Evolutionary conservation across 805 yeast genomes (phyloP), one percentile per base, ranked within the genome.

Genomic region (Sungouiella blattae): DNA sequence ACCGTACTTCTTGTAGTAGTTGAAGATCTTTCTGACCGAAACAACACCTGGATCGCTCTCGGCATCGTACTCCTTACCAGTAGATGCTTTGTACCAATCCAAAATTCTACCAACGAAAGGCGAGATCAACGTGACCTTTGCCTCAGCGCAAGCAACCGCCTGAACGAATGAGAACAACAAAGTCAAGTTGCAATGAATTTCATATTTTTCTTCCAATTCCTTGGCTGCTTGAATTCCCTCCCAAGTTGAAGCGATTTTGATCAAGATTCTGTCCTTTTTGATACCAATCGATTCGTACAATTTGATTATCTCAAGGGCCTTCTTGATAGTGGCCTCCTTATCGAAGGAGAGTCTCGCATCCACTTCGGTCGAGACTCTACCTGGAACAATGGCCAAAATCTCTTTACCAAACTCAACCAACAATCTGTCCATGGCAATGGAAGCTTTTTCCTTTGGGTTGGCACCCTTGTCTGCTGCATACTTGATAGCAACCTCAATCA

Each of bases 61-160:
- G 11, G 42, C 43, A 35, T 78, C 70, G 79, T 87, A 91, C 39
- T 79, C 73, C 77, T 89, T 77, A 57, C 98, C 97, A 48, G 96
- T 87, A 58, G 76, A 63, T 53, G 91, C 93, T 78, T 91, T 91
- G 85, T 78, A 87, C 95, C 96, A 93, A 71, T 93, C 99, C 67
- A 91, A 77, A 66, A 93, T 93, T 77, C 99, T 87, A 58, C 98
- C 99, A 47, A 93, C 98, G 61, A 93, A 93, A 52, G 99, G 99
- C 29, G 99, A 93, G 58, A 93, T 91, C 67, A 93, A 78, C 40
- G 98, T 91, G 54, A 87, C 91, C 46, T 80, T 68, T 53, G 98
- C 98, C 75, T 93, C 99, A 50, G 99, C 99, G 73, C 91, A 84
- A 40, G 99, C 97, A 60, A 93, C 96, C 49, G 99, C 99, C 74